Evolutionary conservation across 306 rosid genomes (phyloP), one percentile per base, ranked within the genome.

Genomic region (Psophocarpus tetragonolobus): DNA sequence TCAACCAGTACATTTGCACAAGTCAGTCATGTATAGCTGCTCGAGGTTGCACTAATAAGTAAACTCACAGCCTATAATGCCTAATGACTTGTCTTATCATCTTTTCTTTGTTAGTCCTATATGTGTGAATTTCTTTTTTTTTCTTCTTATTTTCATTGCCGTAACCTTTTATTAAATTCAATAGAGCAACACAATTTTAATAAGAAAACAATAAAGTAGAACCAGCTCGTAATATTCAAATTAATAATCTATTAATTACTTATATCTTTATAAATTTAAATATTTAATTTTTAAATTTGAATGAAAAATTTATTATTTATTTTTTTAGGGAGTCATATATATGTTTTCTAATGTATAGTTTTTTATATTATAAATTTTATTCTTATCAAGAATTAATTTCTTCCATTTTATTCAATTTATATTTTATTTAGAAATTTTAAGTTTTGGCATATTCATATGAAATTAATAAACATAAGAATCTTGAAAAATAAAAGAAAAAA

Each of bases 21-120:
- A 29, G 38, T 77, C 81, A 29, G 38, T 77, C 81, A 12, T 38
- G 27, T 13, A 53, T 24, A 38, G 56, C 81, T 39, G 75, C 75
- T 68, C 47, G 5, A 68, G 17, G 18, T 39, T 78, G 33, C 44
- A 17, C 42, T 35, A 23, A 14, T 71, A 6, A 51, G 17, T 29
- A 47, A 53, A 21, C 15, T 51, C 21, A 20, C 4, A 20, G n/a
- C n/a, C n/a, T 35, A n/a, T 41, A 24, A 35, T 60, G 23, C 0
- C 3, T 30, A 8, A 62, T 36, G 5, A 66, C 71, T 21, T 11
- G 21, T 21, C 71, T 21, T 39, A 66, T 66, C 71, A 36, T 36
- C n/a, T 1, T 38, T 4, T 39, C n/a, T 66, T 38, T 66, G 1
- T 8, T 8, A n/a, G n/a, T n/a, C n/a, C n/a, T n/a, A n/a, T n/a